Evolutionary conservation across 129 eudicot species (phyloP), one percentile per base, ranked within the genome.

Genomic region (Scalesia atractyloides): DNA sequence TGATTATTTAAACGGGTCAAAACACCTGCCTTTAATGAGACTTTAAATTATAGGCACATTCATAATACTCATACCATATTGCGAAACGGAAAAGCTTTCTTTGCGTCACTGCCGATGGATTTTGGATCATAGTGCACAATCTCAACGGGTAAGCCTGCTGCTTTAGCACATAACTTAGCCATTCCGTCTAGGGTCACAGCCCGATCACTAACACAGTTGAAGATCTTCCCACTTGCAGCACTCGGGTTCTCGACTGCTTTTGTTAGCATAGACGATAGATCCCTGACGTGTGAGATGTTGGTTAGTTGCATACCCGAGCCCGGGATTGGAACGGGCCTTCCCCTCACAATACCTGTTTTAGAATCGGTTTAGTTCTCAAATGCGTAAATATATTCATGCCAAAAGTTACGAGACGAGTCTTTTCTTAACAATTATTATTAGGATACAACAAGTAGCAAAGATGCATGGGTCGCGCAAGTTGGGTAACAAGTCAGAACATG

Each of bases 271-370:
- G 99, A 95, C 18, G 99, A 88, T 60, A 95, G 72, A 78, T 95
- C 99, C 77, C 66, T 83, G 14, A 95, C 99, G 50, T 95, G 99
- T 69, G 94, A 69, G 49, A 95, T 91, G 88, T 95, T 95, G 7
- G 94, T 91, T 66, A 95, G 86, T 73, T 95, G 99, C 99, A 95
- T 88, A 33, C 99, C 97, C 26, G 99, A 95, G 66, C 99, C 97
- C 4, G 99, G 99, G 63, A 95, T 95, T 8, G 84, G 95, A 49
- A 95, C 78, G 3, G 96, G 96, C 71, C 97, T 83, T 4, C 93
- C 96, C 13, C 99, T 76, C 59, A 91, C 99, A 73, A 95, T 91
- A 58, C 99, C 99, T 95, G 88, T 68, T 66, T 68, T 18, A 58
- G 1, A 33, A 14, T 20, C 41, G n/a, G 16, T 53, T 62, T 9